Conservation (phyloP, 1,284 basidiomycete species). For the Heterobasidion occidentale region DNA sequence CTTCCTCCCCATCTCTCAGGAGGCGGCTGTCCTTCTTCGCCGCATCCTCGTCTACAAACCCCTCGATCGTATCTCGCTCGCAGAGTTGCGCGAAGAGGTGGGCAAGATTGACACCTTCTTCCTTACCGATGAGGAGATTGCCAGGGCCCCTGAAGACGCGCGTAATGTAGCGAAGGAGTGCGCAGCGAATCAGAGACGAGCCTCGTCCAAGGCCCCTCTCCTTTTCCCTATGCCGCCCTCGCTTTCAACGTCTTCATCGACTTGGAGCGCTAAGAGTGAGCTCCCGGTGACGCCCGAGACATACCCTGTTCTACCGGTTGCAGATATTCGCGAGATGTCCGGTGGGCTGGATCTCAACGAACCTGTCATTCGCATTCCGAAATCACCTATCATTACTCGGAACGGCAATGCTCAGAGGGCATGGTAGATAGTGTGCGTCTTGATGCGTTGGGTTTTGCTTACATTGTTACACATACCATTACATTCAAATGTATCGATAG, state of each 20-base stretch:
- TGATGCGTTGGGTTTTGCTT: too few species aligned
- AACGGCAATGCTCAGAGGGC: too few species aligned
- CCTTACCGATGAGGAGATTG: constrained; percentile 41
- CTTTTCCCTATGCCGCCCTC: background rate
- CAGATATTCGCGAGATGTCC: background rate
- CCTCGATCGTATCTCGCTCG: constrained; percentile 36
- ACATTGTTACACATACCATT: too few species aligned
- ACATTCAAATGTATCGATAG: too few species aligned
- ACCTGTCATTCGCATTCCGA: background rate
- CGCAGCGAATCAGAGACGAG: background rate
- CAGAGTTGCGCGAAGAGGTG: constrained; percentile 55
- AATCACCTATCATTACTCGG: background rate
- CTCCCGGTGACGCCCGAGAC: background rate
- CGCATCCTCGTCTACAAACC: background rate
- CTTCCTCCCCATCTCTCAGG: constrained; percentile 32
- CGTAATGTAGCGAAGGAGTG: background rate
- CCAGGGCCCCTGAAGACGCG: background rate
- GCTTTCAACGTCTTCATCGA: background rate
- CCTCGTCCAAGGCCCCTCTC: background rate
- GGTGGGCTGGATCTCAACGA: background rate
- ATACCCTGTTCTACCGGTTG: background rate
- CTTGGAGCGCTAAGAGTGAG: background rate
- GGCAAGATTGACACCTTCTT: constrained; percentile 61
- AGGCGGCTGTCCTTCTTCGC: constrained; percentile 22
- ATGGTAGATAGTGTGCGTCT: too few species aligned